Base-by-base conservation (phyloP, 441 rosid species). In the Eutrema salsugineum region DNA sequence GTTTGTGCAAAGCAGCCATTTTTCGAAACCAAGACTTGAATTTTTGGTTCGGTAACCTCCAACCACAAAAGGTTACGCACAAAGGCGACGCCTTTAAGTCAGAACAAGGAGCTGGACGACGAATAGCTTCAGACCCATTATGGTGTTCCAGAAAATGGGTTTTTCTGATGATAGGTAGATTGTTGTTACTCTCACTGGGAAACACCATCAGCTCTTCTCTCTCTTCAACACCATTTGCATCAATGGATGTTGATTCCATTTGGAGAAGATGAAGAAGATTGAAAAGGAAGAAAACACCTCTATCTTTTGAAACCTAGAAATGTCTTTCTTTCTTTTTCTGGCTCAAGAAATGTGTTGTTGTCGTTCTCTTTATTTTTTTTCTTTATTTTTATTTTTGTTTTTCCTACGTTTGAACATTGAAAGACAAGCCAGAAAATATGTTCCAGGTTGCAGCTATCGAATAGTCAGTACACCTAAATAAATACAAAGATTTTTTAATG, bases 61-160 rank as follows among this genome's bases (percentile, higher is more conserved):
- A 83, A 30, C 77, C 82, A 19, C 16, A 36, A 42, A 80, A 75
- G 5, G 9, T 44, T n/a, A 77, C 71, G 6, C 27, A 7, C 5
- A 66, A 59, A 11, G 68, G 35, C 55, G 61, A 46, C 12, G 11
- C 43, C 48, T 63, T 17, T 32, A 55, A 5, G 15, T 28, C 16
- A 24, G 58, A 42, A 17, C 14, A n/a, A 27, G 67, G 22, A n/a
- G 60, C 7, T 48, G 73, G 53, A 51, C 65, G 81, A 68, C 42
- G 78, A 42, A 63, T 15, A 22, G 70, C 65, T 12, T 24, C 12
- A 36, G 39, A 42, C 11, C 19, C 73, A 33, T 75, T 50, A 19
- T 48, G 59, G 11, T 83, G 86, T 66, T 77, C 77, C 2, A 80
- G 51, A 63, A 87, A 79, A 48, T 79, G 78, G 50, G 76, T 36